Conservation (phyloP, 2,329 filamentous ascomycete species). For the Amylocarpus encephaloides region DNA sequence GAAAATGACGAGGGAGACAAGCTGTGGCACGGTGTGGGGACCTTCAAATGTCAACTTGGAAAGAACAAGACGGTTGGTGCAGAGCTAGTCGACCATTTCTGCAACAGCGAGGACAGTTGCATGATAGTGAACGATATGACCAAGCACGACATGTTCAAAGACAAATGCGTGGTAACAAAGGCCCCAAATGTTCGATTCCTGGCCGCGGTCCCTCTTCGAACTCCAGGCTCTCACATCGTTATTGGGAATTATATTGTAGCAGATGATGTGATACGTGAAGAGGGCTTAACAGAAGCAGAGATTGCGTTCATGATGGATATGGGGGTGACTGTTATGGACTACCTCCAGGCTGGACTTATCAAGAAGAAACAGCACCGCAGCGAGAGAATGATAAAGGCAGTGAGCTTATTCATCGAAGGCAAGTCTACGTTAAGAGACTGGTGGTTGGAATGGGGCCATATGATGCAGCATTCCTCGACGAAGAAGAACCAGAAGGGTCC, state of each 20-base stretch:
- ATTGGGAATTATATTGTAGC: conserved; percentile 56
- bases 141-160: conserved; percentile 34
- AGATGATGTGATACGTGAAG: conserved; percentile 47
- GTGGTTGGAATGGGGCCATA: conserved; percentile 26
- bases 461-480: conserved; percentile 13
- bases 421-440: conserved; percentile 34
- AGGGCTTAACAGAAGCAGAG: conserved; percentile 43
- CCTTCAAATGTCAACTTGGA: conserved; percentile 7
- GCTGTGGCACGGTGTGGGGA: conserved; percentile 27
- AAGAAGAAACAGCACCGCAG: conserved; percentile 46
- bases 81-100: conserved; percentile 18
- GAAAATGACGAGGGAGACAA: conserved; percentile 26
- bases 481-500: conserved; percentile 13
- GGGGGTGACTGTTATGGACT: conserved; percentile 50
- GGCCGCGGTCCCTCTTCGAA: conserved; percentile 55
- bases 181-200: conserved; percentile 42
- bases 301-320: conserved; percentile 51
- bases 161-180: conserved; percentile 32
- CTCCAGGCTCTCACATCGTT: conserved; percentile 44
- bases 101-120: conserved; percentile 11
- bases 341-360: conserved; percentile 50
- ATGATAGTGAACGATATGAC: conserved; percentile 35
- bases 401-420: conserved; percentile 49
- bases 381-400: conserved; percentile 47
- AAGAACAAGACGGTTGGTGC: conserved; percentile 13